These are phyloP conservation scores for Choiromyces venosus DNA, from an alignment of 495 filamentous ascomycete genomes.

Conservation along the genomic window DNA sequence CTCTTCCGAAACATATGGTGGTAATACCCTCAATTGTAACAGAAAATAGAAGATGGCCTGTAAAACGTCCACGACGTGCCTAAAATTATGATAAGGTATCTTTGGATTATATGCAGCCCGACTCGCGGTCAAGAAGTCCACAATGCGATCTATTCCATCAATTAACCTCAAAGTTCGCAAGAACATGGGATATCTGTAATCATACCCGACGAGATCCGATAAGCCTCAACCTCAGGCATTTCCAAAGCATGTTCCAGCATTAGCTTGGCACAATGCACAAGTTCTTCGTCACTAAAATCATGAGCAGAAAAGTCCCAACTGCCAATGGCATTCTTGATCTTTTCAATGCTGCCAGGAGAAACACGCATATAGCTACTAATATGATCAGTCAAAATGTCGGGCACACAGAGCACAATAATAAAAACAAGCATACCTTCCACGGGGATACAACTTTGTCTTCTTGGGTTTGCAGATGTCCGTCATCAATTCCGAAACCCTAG, in stretches of 20 bases:
- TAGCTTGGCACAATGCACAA: constrained; percentile 67
- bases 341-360: constrained; percentile 52
- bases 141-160: constrained; percentile 54
- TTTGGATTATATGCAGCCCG: constrained; percentile 86
- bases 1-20: constrained; percentile 50
- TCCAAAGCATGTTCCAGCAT: constrained; percentile 86
- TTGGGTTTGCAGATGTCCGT: constrained; percentile 78
- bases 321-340: constrained; percentile 65
- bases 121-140: constrained; percentile 73
- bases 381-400: neutral
- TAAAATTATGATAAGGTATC: constrained; percentile 98
- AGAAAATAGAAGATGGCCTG: constrained; percentile 91
- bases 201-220: constrained; percentile 69
- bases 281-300: constrained; percentile 79
- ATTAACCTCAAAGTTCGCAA: constrained; percentile 5
- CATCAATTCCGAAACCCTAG: constrained; percentile 86
- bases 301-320: constrained; percentile 86
- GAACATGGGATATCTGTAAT: neutral
- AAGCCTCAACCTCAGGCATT: constrained; percentile 73
- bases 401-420: constrained; percentile 40
- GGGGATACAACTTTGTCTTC: constrained; percentile 51
- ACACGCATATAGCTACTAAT: constrained; percentile 47
- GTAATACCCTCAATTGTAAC: constrained; percentile 71
- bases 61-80: constrained; percentile 91
- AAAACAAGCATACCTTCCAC: constrained; percentile 44